Percentiles rank a stretch among this genome's conserved stretches.
phyloP scores from a whole-genome alignment of 2,329 filamentous ascomycete species.

The Fonsecaea pedrosoi region DNA sequence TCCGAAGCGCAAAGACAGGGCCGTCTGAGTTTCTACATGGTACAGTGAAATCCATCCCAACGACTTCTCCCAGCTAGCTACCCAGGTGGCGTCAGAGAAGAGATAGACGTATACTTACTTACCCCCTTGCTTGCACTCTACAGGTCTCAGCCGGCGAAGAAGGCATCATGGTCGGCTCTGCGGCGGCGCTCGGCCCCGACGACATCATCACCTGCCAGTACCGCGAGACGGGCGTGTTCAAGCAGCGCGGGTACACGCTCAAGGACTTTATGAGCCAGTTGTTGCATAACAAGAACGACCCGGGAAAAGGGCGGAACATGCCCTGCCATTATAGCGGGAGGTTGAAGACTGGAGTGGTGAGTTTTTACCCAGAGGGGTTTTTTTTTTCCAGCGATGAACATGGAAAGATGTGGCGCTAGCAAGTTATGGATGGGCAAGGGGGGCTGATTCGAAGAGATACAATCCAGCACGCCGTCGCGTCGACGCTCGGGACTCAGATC shows the following conservation, averaged over 20 bases:
- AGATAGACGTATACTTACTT: too few species aligned
- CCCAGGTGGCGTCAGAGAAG: too few species aligned
- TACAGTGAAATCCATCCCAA: slow-evolving; percentile 41
- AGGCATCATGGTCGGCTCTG: slow-evolving; percentile 87
- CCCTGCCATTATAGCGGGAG: slow-evolving; percentile 89
- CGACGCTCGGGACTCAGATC: slow-evolving; percentile 84
- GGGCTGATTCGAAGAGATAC: too few species aligned
- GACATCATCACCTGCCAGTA: slow-evolving; percentile 96
- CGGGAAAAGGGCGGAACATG: slow-evolving; percentile 88
- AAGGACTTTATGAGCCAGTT: slow-evolving; percentile 93
- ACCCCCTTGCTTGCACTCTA: background rate
- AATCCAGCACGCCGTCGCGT: slow-evolving; percentile 76
- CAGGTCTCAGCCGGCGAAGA: slow-evolving; percentile 79
- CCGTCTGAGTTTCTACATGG: slow-evolving; percentile 96
- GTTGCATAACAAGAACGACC: slow-evolving; percentile 83
- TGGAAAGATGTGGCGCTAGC: too few species aligned
- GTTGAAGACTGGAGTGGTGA: slow-evolving; percentile 66
- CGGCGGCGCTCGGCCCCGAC: slow-evolving; percentile 76
- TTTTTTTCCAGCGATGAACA: too few species aligned
- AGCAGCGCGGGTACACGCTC: slow-evolving; percentile 83
- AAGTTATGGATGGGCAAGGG: background rate
- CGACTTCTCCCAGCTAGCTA: background rate
- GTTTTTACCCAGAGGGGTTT: background rate
- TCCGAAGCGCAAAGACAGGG: slow-evolving; percentile 96
- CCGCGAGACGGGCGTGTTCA: slow-evolving; percentile 87